Evolutionary conservation across 306 rosid species (phyloP), one percentile per base, ranked within the genome.

Genomic region (Crotalaria pallida): DNA sequence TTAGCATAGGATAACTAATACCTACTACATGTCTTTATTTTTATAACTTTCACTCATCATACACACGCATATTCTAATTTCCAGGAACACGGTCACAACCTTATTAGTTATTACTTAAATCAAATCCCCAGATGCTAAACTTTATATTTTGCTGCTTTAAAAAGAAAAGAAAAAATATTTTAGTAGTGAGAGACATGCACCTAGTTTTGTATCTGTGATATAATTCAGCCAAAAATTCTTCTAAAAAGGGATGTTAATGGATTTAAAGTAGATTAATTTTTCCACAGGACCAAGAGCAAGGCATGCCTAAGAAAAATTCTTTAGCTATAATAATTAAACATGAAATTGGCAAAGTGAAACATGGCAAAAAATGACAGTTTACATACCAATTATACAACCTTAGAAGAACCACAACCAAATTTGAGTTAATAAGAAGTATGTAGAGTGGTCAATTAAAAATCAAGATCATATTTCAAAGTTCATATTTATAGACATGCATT

Each of bases 1-100:
- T 18, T 40, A 45, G 58, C 57, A 67, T 8, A 49, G 34, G 75
- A 68, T 52, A 15, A 50, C 24, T 36, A 63, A 65, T 18, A 58
- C 52, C 55, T 23, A 31, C 41, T 15, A 58, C 22, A 22, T 12
- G 24, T 48, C 64, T 71, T 63, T 0, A 26, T 8, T 26, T 5
- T n/a, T n/a, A 34, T 68, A 34, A 60, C 36, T 4, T 65, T 59
- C 10, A n/a, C 29, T 49, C 65, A 76, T 51, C 6, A 2, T 44
- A 29, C 72, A 55, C 16, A 33, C 58, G 48, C 10, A 62, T 1
- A 43, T 70, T 64, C 62, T 45, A 70, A 33, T 31, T 53, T 70
- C 45, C 26, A 51, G 52, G 23, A 26, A 73, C 24, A 27, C 19
- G 8, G 4, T 51, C n/a, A 7, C 19, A 26, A 44, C 44, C 47